Evolutionary conservation across 805 yeast species (phyloP), one percentile per base, ranked within the genome.

Genomic region (Millerozyma miso): DNA sequence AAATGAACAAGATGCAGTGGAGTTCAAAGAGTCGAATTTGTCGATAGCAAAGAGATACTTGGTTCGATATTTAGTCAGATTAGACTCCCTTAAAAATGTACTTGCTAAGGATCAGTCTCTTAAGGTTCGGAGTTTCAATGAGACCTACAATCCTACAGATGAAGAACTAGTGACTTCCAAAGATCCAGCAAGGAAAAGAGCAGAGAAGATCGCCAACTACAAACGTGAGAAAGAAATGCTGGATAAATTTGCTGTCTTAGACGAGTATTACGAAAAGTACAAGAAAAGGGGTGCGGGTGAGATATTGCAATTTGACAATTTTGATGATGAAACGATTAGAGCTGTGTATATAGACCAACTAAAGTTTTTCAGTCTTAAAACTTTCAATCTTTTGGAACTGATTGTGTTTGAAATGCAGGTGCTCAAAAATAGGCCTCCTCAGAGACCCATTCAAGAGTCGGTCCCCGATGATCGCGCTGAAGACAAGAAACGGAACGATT

Each of bases 141-240:
- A 61, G 3, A 56, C 64, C 1, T 68, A 63, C 39, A 59, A 59
- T 33, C 83, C 81, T 2, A 58, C 69, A 3, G 51, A 69, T 29
- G 63, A 63, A 41, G 73, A 78, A 56, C 42, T 60, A 17, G 35
- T 48, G 4, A 37, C 44, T 1, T 42, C 44, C 3, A 32, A 47
- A 18, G 69, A 72, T 39, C 71, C 85, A 0, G 67, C 73, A 0
- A 53, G 59, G 8, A 68, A 74, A 52, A 73, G 97, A 52, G 80
- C 82, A 17, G 83, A 79, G 38, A 90, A 88, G 58, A 88, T 89
- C 44, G 83, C 76, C 14, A 77, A 77, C 51, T 85, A 71, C 60
- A 83, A 78, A 54, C 57, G 68, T 13, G 88, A 82, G 47, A 83
- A 78, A 57, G 73, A 71, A 33, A 62, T 86, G 40, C 68, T 63